A percentile compares a stretch with the other conserved stretches of the same genome.
Evolutionary conservation across 2,329 filamentous ascomycete genomes (phyloP).

Genomic region (Cladosporium sp.): DNA sequence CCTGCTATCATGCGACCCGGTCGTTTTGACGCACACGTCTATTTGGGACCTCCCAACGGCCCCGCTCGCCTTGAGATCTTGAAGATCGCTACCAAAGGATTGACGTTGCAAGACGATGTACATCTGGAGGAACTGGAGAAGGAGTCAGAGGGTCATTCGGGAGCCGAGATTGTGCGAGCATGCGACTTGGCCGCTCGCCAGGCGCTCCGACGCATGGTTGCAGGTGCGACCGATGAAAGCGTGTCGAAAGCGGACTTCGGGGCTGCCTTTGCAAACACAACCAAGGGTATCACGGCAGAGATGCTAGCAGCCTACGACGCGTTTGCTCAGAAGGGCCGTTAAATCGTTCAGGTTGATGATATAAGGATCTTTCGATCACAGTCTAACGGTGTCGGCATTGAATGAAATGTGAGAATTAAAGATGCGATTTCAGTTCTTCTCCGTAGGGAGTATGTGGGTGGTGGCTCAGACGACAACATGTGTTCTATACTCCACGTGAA

Average conservation of each 20-base stretch:
- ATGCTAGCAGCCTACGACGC: slow-evolving; percentile 62
- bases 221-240: slow-evolving; percentile 39
- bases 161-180: slow-evolving; percentile 75
- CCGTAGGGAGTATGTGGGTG: background rate
- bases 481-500: background rate
- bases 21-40: slow-evolving; percentile 80
- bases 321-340: slow-evolving; percentile 38
- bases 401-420: background rate
- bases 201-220: slow-evolving; percentile 44
- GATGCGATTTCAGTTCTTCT: background rate
- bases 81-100: slow-evolving; percentile 63
- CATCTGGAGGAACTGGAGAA: slow-evolving; percentile 65
- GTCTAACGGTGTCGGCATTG: background rate
- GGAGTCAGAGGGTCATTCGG: slow-evolving; percentile 75
- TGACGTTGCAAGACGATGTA: slow-evolving; percentile 62
- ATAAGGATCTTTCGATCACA: background rate
- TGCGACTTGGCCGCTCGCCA: slow-evolving; percentile 44
- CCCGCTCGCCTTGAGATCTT: slow-evolving; percentile 77
- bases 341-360: background rate
- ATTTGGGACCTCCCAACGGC: slow-evolving; percentile 78
- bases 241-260: slow-evolving; percentile 49
- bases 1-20: slow-evolving; percentile 83
- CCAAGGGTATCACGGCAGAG: slow-evolving; percentile 60
- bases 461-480: background rate
- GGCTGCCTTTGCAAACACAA: slow-evolving; percentile 45